Evolutionary conservation across 176 grass and related monocot genomes (phyloP), one percentile per base, ranked within the genome.

Genomic region (Microstegium vimineum): DNA sequence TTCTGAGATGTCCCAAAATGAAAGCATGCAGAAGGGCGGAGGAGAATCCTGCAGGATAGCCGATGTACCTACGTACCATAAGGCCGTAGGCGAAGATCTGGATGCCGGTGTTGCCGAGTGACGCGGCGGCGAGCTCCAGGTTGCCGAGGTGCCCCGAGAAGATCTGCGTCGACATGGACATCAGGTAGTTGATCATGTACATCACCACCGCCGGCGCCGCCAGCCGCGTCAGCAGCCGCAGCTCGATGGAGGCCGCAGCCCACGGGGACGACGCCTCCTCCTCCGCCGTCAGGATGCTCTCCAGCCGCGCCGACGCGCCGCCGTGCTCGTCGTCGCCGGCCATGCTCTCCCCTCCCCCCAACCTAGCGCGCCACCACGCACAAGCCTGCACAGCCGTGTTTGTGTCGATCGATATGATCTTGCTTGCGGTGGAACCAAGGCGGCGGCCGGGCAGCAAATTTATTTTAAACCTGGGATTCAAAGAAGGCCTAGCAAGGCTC

Each of bases 81-180:
- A 94, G 84, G 27, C 92, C 92, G 71, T 94, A 94, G 3, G 92
- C 92, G 85, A 94, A 91, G 17, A 94, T 78, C 82, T 94, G 92
- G 82, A 94, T 85, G 68, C 92, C 89, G 20, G 70, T 82, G 89
- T 91, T 94, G 16, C 92, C 92, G 17, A 94, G 89, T 9, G 92
- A 91, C 14, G 92, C 80, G 34, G 92, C 89, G 72, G 92, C 92
- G 25, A 94, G 87, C 89, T 94, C 89, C 40, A 91, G 87, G 73
- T 84, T 91, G 71, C 92, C 92, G 12, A 94, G 83, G 30, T 94
- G 92, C 1, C 92, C 92, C 5, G 76, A 89, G 65, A 94, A 87
- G 28, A 91, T 94, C 62, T 87, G 89, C 26, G 92, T 91, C 13
- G 92, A 86, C 66, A 94, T 89, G 36, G 89, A 89, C 89, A 94